Evolutionary conservation across 2,329 filamentous ascomycete genomes (phyloP).

Genomic region (Corinectria fuckeliana): DNA sequence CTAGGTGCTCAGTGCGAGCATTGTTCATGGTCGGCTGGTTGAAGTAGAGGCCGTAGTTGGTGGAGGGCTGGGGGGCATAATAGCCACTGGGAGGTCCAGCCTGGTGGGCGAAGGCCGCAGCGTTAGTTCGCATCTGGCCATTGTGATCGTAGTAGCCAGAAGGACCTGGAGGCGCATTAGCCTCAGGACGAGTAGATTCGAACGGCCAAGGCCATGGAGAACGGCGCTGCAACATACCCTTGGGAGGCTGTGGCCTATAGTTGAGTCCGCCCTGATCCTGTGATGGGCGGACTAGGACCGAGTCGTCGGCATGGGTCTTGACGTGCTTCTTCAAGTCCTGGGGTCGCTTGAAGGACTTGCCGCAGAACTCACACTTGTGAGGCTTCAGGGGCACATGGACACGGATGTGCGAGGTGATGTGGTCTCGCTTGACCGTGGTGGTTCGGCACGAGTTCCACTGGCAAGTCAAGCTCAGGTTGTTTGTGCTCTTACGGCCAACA

Average conservation of each 20-base stretch:
- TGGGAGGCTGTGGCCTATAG: constrained; percentile 61
- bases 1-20: constrained; percentile 66
- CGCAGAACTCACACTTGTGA: constrained; percentile 98
- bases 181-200: constrained; percentile 43
- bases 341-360: constrained; percentile 98
- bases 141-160: constrained; percentile 70
- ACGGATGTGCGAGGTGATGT: constrained; percentile 98
- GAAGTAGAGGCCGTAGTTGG: constrained; percentile 80
- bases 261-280: constrained; percentile 61
- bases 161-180: constrained; percentile 56
- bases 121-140: constrained; percentile 66
- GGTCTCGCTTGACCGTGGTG: constrained; percentile 97
- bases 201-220: constrained; percentile 18
- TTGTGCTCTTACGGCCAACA: constrained; percentile 98
- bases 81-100: constrained; percentile 60
- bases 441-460: constrained; percentile 97
- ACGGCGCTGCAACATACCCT: constrained; percentile 53
- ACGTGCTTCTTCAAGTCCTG: constrained; percentile 99
- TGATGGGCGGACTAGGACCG: constrained; percentile 67
- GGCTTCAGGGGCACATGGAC: constrained; percentile 99
- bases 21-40: constrained; percentile 65
- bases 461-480: constrained; percentile 96
- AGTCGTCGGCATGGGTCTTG: constrained; percentile 98
- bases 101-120: constrained; percentile 63
- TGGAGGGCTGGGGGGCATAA: constrained; percentile 62